A percentile compares a stretch with the other conserved stretches of the same genome.
Evolutionary conservation across 306 rosid species (phyloP).

Genomic region (Cicer pinnatifidum): DNA sequence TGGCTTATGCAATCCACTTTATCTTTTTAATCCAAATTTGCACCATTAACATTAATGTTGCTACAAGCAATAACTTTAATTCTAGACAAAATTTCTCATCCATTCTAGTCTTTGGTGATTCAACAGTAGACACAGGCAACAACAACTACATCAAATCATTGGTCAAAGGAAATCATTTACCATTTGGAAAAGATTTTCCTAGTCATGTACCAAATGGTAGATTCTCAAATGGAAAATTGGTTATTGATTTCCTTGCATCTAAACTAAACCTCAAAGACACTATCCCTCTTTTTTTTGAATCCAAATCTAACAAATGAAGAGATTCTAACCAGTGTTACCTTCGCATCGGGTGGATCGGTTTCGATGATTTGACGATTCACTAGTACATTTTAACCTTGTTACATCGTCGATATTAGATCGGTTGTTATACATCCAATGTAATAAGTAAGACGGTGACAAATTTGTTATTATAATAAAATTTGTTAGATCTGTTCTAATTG

Average conservation of each 20-base stretch:
- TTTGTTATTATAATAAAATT: no score
- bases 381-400: no score
- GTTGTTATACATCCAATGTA: no score
- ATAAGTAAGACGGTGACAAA: no score
- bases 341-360: slow-evolving; percentile 67
- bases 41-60: slow-evolving; percentile 32
- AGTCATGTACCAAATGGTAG: slow-evolving; percentile 64
- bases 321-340: slow-evolving; percentile 63
- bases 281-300: slow-evolving; percentile 60
- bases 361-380: slow-evolving; percentile 60
- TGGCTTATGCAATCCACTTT: slow-evolving; percentile 46
- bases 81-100: slow-evolving; percentile 50
- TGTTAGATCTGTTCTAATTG: no score
- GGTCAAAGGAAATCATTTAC: slow-evolving; percentile 55
- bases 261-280: slow-evolving; percentile 52
- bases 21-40: slow-evolving; percentile 41
- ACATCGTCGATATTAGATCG: no score
- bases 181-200: slow-evolving; percentile 67
- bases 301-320: slow-evolving; percentile 53
- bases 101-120: slow-evolving; percentile 70
- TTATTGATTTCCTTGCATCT: slow-evolving; percentile 63
- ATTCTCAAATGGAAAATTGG: slow-evolving; percentile 67
- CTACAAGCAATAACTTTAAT: slow-evolving; percentile 33
- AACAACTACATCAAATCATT: slow-evolving; percentile 60
- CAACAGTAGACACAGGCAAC: slow-evolving; percentile 63